These are phyloP conservation scores for Quercus agrifolia DNA, from an alignment of 306 rosid species.

Conservation along the genomic window DNA sequence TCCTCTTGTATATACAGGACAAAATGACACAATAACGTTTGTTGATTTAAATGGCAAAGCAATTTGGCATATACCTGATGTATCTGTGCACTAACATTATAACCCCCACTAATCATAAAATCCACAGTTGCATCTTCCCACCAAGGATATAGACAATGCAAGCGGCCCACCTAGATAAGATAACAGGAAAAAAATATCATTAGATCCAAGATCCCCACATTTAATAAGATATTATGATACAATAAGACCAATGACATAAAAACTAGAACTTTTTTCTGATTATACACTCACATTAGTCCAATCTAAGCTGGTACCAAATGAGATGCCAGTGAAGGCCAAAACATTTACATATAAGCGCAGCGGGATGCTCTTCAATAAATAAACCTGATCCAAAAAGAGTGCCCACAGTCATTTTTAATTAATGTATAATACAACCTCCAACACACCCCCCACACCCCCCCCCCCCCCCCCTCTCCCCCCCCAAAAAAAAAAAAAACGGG, in stretches of 20 bases:
- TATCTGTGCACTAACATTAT: slow-evolving; percentile 56
- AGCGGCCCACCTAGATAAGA: slow-evolving; percentile 65
- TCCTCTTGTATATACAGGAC: slow-evolving; percentile 1
- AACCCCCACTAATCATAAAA: slow-evolving; percentile 90
- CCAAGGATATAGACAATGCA: slow-evolving; percentile 89
- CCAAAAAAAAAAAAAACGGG: too few relatives aligned
- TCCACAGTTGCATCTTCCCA: slow-evolving; percentile 82
- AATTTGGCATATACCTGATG: slow-evolving; percentile 41
- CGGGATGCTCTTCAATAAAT: slow-evolving; percentile 71
- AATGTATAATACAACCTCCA: too few relatives aligned
- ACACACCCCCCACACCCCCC: too few relatives aligned
- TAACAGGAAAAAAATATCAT: slow-evolving; percentile 8
- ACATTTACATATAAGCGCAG: slow-evolving; percentile 64
- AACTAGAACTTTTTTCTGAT: neutral
- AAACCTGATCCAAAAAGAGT: slow-evolving; percentile 47
- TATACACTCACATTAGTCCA: slow-evolving; percentile 23
- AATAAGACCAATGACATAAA: neutral
- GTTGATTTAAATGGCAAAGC: neutral
- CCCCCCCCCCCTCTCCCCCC: too few relatives aligned
- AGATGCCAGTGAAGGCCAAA: slow-evolving; percentile 43
- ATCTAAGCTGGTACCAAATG: slow-evolving; percentile 56
- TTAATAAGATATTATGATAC: neutral
- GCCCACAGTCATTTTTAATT: neutral
- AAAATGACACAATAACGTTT: neutral
- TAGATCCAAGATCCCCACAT: slow-evolving; percentile 4